A percentile compares a stretch with the other conserved stretches of the same genome.
These are phyloP conservation scores for Sedum album DNA, from an alignment of 164 flowering plant species.

Conservation along the genomic window DNA sequence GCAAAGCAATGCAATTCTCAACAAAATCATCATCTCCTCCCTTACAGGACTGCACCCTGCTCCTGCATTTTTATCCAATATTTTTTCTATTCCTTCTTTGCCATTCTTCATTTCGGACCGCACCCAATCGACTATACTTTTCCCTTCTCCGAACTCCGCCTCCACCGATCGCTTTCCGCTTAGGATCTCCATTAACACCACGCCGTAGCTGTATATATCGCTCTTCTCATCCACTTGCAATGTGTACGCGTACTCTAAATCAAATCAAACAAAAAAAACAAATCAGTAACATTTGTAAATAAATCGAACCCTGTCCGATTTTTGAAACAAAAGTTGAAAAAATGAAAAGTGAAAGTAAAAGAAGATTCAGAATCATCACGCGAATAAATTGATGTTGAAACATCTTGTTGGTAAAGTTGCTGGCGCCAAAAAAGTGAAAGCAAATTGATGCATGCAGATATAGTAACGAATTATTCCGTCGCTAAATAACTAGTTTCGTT, in stretches of 20 bases:
- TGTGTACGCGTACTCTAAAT: conserved; percentile 88
- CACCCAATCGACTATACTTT: conserved; percentile 95
- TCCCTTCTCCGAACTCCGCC: conserved; percentile 87
- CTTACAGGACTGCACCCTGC: conserved; percentile 53
- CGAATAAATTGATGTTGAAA: conserved; percentile 3
- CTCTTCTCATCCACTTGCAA: conserved; percentile 97
- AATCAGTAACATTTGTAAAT: background rate
- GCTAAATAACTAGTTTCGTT: background rate
- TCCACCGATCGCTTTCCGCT: conserved; percentile 79
- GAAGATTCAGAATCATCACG: conserved; percentile 8
- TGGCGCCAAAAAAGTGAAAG: too few relatives aligned
- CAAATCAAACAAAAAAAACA: background rate
- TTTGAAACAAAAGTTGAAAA: background rate
- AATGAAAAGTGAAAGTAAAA: background rate
- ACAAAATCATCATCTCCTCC: conserved; percentile 85
- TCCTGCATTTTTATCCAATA: conserved; percentile 80
- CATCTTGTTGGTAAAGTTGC: conserved; percentile 6
- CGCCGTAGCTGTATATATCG: conserved; percentile 92
- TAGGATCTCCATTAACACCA: conserved; percentile 77
- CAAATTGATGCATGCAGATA: too few relatives aligned
- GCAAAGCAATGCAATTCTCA: conserved; percentile 81
- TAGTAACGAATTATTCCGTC: background rate
- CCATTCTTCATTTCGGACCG: conserved; percentile 46
- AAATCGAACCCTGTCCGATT: background rate
- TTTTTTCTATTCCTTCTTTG: conserved; percentile 49